Conservation (phyloP, 2,329 filamentous ascomycete genomes). For the Sclerotinia trifoliorum region DNA sequence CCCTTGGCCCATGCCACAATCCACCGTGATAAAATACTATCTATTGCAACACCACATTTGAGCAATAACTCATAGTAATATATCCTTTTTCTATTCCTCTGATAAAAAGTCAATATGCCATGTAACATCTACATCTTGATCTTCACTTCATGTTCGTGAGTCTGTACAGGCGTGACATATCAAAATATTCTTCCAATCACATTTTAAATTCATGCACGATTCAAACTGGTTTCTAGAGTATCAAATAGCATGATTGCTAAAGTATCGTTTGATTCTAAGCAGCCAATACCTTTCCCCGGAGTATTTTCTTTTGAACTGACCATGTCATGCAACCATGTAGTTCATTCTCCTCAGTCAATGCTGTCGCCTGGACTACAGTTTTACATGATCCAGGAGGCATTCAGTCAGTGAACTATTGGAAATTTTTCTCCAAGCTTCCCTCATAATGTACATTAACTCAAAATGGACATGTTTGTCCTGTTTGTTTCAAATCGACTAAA, state of each 20-base stretch:
- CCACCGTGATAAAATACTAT: background rate
- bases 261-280: background rate
- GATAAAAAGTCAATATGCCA: background rate
- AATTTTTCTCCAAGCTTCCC: no score
- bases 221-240: background rate
- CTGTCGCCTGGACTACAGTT: background rate
- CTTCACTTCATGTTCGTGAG: background rate
- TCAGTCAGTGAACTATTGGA: background rate
- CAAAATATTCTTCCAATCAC: background rate
- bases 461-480: background rate
- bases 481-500: background rate
- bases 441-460: background rate
- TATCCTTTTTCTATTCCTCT: background rate
- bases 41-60: no score
- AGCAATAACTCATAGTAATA: background rate
- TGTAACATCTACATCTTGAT: background rate
- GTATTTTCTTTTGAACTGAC: background rate
- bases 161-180: no score
- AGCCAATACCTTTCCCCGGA: background rate
- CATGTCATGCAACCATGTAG: rapidly evolving
- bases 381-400: background rate
- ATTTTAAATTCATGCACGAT: rapidly evolving
- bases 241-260: background rate
- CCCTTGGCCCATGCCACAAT: background rate
- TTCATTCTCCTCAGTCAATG: background rate